A percentile compares a stretch with the other conserved stretches of the same genome.
Conservation (phyloP, 495 filamentous ascomycete genomes). For the Hypoxylon lenormandii region DNA sequence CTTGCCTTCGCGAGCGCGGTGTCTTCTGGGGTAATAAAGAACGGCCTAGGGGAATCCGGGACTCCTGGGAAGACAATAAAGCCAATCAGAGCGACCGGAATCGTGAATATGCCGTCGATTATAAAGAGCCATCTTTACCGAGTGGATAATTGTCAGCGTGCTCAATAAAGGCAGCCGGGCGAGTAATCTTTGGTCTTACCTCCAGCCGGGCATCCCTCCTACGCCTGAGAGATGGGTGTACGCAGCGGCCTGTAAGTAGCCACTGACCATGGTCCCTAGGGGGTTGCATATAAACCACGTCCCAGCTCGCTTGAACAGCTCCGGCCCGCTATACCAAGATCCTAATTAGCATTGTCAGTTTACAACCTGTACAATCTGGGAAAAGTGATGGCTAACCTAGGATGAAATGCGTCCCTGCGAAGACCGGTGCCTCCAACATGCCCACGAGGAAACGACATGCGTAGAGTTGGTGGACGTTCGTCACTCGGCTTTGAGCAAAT, state of each 20-base stretch:
- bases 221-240: conserved; percentile 62
- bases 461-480: conserved; percentile 49
- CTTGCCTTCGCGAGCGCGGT: conserved; percentile 57
- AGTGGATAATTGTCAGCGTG: background rate
- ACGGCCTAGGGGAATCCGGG: conserved; percentile 58
- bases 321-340: conserved; percentile 48
- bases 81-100: conserved; percentile 61
- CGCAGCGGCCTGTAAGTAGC: conserved; percentile 62
- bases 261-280: conserved; percentile 48
- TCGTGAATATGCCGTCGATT: conserved; percentile 64
- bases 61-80: conserved; percentile 63
- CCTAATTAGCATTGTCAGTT: conserved; percentile 51
- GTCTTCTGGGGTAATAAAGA: conserved; percentile 56
- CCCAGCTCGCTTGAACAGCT: conserved; percentile 51
- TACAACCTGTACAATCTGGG: conserved; percentile 17
- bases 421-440: conserved; percentile 64
- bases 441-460: conserved; percentile 61
- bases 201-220: conserved; percentile 61
- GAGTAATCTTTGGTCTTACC: conserved; percentile 8
- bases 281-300: conserved; percentile 57
- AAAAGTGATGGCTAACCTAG: conserved; percentile 17
- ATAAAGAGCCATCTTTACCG: conserved; percentile 60
- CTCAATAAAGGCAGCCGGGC: background rate
- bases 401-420: conserved; percentile 47
- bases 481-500: conserved; percentile 52